A percentile compares a stretch with the other conserved stretches of the same genome.
These are phyloP conservation scores for Pyricularia sp. DNA, from an alignment of 2,329 filamentous ascomycete genomes.

Conservation along the genomic window DNA sequence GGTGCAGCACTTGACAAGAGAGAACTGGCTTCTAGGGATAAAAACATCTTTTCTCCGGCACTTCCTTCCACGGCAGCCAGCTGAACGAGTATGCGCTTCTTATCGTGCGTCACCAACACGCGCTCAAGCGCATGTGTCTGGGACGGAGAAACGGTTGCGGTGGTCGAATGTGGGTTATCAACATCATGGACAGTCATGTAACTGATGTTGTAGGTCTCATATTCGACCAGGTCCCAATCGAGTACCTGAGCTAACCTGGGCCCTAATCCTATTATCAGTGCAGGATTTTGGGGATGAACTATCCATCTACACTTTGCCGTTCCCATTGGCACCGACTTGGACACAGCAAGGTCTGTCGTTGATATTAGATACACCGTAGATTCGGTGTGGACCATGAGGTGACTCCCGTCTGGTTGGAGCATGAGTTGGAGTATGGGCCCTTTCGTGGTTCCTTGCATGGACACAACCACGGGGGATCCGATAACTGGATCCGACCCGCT, in stretches of 20 bases:
- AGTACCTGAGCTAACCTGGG: not conserved
- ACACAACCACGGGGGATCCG: not conserved
- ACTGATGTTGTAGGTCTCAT: not conserved
- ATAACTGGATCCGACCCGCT: not conserved
- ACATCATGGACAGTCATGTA: not conserved
- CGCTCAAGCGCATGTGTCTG: not conserved
- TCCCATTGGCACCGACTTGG: not conserved
- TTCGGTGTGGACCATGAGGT: not conserved
- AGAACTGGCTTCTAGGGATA: not conserved
- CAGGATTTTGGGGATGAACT: not conserved
- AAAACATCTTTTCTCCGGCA: not conserved
- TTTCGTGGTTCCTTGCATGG: not conserved
- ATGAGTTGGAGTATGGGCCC: not conserved
- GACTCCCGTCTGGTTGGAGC: not conserved
- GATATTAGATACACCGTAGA: not conserved
- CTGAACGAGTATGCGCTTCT: not conserved
- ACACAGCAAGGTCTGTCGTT: not conserved
- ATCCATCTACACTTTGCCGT: not conserved
- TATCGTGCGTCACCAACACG: not conserved
- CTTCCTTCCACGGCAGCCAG: not conserved
- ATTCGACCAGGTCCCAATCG: not conserved
- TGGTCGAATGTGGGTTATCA: not conserved
- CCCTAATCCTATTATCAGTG: not conserved
- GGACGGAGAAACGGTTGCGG: not conserved
- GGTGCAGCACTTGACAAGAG: not conserved